These are phyloP conservation scores for Saprolegnia parasitica DNA, from an alignment of 352 stramenopile species.

Conservation along the genomic window DNA sequence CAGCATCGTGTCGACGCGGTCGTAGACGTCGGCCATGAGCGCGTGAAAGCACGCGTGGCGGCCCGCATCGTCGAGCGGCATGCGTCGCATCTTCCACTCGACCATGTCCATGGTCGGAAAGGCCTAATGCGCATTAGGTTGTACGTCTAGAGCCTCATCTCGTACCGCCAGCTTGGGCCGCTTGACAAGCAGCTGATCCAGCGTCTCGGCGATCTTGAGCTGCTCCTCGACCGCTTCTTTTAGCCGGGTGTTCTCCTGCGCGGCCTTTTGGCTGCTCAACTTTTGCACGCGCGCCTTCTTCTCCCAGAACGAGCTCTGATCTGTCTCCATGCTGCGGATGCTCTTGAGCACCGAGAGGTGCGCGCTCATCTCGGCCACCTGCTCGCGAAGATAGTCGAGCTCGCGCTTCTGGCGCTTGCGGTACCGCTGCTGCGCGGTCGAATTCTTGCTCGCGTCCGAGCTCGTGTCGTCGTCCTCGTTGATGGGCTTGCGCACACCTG, in stretches of 20 bases:
- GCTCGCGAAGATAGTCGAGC: constrained; percentile 5
- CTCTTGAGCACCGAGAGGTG: constrained; percentile 3
- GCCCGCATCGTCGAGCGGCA: constrained; percentile 3
- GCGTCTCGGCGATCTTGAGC: constrained; percentile 5
- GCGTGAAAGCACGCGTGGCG: constrained; percentile 5
- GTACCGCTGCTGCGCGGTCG: constrained; percentile 6
- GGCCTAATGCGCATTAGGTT: background rate
- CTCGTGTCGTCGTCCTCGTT: background rate
- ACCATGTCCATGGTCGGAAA: constrained; percentile 14
- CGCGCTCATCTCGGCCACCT: constrained; percentile 4
- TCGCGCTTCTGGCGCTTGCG: background rate
- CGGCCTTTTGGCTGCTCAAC: constrained; percentile 1
- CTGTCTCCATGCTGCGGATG: background rate
- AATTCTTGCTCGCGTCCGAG: background rate
- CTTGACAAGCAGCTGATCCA: constrained; percentile 2
- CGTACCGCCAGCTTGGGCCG: constrained; percentile 3
- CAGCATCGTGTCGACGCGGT: constrained; percentile 23
- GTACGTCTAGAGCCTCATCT: background rate
- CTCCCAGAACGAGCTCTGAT: constrained; percentile 9
- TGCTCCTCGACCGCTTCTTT: constrained; percentile 6
- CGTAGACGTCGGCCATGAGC: constrained; percentile 18
- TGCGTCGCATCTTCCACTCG: constrained; percentile 16
- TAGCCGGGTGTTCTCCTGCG: background rate
- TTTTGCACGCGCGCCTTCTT: constrained; percentile 7
- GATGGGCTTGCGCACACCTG: background rate